Percentiles rank a stretch among this genome's conserved stretches.
Evolutionary conservation across 805 yeast species (phyloP).

Genomic region (Yarrowia sp.): DNA sequence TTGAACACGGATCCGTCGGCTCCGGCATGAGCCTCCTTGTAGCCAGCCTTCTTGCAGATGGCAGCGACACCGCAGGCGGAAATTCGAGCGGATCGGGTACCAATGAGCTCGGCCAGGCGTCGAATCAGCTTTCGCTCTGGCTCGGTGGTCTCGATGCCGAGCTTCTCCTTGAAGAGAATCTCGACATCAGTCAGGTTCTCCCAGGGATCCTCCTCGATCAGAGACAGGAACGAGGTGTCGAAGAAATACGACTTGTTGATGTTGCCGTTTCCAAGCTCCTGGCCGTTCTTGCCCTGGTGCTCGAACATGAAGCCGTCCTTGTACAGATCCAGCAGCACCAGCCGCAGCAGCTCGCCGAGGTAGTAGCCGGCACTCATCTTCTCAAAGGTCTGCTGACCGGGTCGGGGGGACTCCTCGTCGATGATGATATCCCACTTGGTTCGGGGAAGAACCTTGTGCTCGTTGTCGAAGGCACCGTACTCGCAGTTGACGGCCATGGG

Average conservation of each 20-base stretch:
- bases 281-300: conserved; percentile 41
- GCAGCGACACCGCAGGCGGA: conserved; percentile 97
- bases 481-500: conserved; percentile 98
- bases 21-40: conserved; percentile 77
- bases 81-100: conserved; percentile 90
- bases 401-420: conserved; percentile 90
- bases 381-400: conserved; percentile 94
- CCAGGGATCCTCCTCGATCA: conserved; percentile 86
- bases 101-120: conserved; percentile 82
- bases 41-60: conserved; percentile 83
- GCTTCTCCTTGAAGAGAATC: conserved; percentile 64
- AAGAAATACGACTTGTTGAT: conserved; percentile 68
- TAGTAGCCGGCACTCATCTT: conserved; percentile 98
- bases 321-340: conserved; percentile 75
- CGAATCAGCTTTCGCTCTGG: conserved; percentile 85
- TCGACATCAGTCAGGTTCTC: conserved; percentile 81
- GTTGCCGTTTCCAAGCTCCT: conserved; percentile 50
- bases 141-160: conserved; percentile 69
- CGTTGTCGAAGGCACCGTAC: conserved; percentile 97
- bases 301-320: conserved; percentile 75
- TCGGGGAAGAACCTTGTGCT: conserved; percentile 82
- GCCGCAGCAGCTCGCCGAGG: conserved; percentile 88
- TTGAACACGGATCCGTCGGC: conserved; percentile 97
- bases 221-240: conserved; percentile 90
- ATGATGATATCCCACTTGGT: conserved; percentile 83